Percentiles rank a stretch among this genome's conserved stretches.
phyloP scores from a whole-genome alignment of 148 eudicot genomes.

The Dianthus caryophyllus region DNA sequence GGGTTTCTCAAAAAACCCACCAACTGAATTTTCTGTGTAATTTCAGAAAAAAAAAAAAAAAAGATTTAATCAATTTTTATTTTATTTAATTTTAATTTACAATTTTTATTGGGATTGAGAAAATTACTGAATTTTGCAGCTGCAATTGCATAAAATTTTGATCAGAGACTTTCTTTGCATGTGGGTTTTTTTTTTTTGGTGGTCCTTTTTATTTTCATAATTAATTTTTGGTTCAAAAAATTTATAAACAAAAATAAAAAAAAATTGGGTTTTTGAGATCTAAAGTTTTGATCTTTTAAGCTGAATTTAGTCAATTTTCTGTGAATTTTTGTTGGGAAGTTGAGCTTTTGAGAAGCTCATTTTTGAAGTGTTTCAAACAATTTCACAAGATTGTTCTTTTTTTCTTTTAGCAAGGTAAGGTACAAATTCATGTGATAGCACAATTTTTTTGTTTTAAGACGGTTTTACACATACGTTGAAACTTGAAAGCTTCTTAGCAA shows the following conservation, averaged over 20 bases:
- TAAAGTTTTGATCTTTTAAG: conserved; percentile 26
- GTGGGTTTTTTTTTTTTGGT: conserved; percentile 15
- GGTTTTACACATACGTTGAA: too few relatives aligned
- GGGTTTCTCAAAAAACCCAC: conserved; percentile 21
- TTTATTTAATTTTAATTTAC: too few relatives aligned
- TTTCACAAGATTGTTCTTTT: conserved; percentile 25
- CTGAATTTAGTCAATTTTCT: background rate
- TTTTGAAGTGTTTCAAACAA: background rate
- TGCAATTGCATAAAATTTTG: conserved; percentile 8
- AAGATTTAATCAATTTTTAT: background rate
- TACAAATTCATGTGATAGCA: too few relatives aligned
- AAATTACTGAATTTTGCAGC: conserved; percentile 28
- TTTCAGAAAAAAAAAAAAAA: background rate
- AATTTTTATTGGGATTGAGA: conserved; percentile 38
- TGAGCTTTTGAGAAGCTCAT: conserved; percentile 4
- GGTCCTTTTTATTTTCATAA: conserved; percentile 1
- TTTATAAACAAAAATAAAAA: too few relatives aligned
- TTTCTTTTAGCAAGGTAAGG: conserved; percentile 25
- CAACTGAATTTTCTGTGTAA: conserved; percentile 14
- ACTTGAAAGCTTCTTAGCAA: too few relatives aligned
- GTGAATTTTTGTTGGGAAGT: conserved; percentile 8
- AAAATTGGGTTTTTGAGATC: too few relatives aligned
- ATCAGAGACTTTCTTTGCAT: conserved; percentile 12
- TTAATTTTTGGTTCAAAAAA: background rate
- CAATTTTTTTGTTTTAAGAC: too few relatives aligned